Evolutionary conservation across 768 basidiomycete species (phyloP).

Genomic region (Pleurotus platypus): DNA sequence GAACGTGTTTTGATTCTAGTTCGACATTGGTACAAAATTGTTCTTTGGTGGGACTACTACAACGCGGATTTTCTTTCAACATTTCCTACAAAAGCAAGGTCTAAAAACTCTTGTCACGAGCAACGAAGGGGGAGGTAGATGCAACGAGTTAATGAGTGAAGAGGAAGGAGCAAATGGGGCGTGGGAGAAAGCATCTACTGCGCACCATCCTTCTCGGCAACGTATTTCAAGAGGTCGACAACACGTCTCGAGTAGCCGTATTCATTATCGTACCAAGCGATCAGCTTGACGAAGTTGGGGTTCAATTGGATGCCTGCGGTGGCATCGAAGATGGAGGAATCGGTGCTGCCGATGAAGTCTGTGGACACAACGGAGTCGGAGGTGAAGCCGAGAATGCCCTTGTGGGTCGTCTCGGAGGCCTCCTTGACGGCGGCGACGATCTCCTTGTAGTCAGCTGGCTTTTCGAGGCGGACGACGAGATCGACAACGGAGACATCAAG

Average conservation of each 20-base stretch:
- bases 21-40: conserved; percentile 7
- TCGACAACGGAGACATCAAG: conserved; percentile 98
- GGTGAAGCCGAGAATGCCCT: conserved; percentile 85
- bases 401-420: conserved; percentile 67
- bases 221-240: conserved; percentile 81
- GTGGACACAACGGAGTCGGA: conserved; percentile 92
- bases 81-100: conserved; percentile 1
- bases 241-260: conserved; percentile 94
- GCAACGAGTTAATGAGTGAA: neutral
- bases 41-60: conserved; percentile 6
- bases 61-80: conserved; percentile 2
- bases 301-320: conserved; percentile 90
- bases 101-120: neutral
- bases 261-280: conserved; percentile 95
- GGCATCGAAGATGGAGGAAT: conserved; percentile 93
- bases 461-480: conserved; percentile 90
- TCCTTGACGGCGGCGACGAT: conserved; percentile 86
- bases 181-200: conserved; percentile 8
- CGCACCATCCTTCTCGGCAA: conserved; percentile 66
- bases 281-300: conserved; percentile 92
- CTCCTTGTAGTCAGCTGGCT: conserved; percentile 78
- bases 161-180: neutral
- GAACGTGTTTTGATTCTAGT: neutral
- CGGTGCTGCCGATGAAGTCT: conserved; percentile 79
- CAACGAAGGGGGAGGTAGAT: neutral